These are phyloP conservation scores for Vaucheria bursata DNA, from an alignment of 352 stramenopile genomes.

Conservation along the genomic window DNA sequence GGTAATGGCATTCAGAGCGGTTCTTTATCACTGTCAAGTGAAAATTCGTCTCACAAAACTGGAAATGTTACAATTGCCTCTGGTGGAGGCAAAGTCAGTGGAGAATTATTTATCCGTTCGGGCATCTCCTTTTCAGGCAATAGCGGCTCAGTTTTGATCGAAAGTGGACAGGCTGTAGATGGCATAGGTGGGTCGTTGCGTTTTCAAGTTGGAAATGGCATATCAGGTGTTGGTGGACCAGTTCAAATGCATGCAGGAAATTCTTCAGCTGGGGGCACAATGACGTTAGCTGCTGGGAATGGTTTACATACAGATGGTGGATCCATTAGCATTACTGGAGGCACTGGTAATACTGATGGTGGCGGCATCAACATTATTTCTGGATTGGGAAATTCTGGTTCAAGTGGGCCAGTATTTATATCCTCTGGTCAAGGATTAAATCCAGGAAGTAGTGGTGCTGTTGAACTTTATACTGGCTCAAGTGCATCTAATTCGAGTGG, in stretches of 20 bases:
- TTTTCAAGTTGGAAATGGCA: slow-evolving; percentile 34
- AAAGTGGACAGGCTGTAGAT: slow-evolving; percentile 17
- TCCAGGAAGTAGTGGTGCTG: not conserved
- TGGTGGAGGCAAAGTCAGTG: not conserved
- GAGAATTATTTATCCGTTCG: not conserved
- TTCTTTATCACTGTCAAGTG: not conserved
- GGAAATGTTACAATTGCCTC: not conserved
- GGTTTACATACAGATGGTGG: no score
- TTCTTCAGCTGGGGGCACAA: no score
- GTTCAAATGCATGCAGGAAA: slow-evolving; percentile 11
- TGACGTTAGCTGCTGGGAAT: no score
- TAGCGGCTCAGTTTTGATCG: slow-evolving; percentile 1
- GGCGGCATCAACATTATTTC: slow-evolving; percentile 1
- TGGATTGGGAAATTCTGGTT: not conserved
- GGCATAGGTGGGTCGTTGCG: slow-evolving; percentile 27
- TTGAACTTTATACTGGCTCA: no score
- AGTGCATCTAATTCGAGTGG: no score
- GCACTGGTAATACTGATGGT: no score
- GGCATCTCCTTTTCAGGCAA: not conserved
- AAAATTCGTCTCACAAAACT: not conserved
- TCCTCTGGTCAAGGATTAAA: not conserved
- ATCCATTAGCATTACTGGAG: no score
- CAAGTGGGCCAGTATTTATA: slow-evolving; percentile 3
- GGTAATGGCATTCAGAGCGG: not conserved
- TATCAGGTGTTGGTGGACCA: slow-evolving; percentile 8